Conservation (phyloP, 1,284 basidiomycete genomes). For the Trametes polyzona region DNA sequence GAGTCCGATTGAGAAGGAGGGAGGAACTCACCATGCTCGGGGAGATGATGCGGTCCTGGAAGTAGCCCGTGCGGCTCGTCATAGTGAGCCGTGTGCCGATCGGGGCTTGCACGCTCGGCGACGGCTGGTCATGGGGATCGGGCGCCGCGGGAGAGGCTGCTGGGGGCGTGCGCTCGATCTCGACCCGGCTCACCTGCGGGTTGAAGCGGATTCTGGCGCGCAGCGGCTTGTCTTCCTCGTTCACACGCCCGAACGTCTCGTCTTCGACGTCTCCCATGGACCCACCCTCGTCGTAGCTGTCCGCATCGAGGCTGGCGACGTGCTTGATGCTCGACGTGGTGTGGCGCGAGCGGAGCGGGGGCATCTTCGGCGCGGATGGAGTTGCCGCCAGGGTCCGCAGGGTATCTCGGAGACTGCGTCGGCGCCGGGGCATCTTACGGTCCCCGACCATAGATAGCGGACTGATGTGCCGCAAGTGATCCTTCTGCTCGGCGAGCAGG, state of each 20-base stretch:
- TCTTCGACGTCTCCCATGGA: constrained; percentile 56
- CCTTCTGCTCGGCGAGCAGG: constrained; percentile 80
- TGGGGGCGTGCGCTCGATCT: constrained; percentile 18
- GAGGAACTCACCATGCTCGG: constrained; percentile 81
- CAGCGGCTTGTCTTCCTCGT: constrained; percentile 65
- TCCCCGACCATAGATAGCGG: constrained; percentile 89
- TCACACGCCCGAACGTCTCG: constrained; percentile 44
- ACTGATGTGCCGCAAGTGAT: constrained; percentile 85
- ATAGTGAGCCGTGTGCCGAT: constrained; percentile 76
- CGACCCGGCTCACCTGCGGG: constrained; percentile 28
- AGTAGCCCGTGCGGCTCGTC: constrained; percentile 94
- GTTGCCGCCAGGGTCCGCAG: constrained; percentile 33
- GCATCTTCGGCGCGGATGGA: constrained; percentile 25
- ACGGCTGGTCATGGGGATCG: constrained; percentile 21
- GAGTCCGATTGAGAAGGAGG: constrained; percentile 3
- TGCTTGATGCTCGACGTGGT: constrained; percentile 18
- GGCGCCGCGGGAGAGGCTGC: constrained; percentile 15
- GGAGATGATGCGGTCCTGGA: constrained; percentile 89
- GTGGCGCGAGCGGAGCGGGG: constrained; percentile 25
- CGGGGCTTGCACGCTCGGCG: constrained; percentile 33
- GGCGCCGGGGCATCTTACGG: constrained; percentile 46
- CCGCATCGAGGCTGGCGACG: constrained; percentile 6
- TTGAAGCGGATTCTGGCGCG: constrained; percentile 60
- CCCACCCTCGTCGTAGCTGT: constrained; percentile 30
- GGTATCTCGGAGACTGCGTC: constrained; percentile 58